Percentiles rank a stretch among this genome's conserved stretches.
These are phyloP conservation scores for Periconia sp. DNA, from an alignment of 2,329 filamentous ascomycete species.

Conservation along the genomic window DNA sequence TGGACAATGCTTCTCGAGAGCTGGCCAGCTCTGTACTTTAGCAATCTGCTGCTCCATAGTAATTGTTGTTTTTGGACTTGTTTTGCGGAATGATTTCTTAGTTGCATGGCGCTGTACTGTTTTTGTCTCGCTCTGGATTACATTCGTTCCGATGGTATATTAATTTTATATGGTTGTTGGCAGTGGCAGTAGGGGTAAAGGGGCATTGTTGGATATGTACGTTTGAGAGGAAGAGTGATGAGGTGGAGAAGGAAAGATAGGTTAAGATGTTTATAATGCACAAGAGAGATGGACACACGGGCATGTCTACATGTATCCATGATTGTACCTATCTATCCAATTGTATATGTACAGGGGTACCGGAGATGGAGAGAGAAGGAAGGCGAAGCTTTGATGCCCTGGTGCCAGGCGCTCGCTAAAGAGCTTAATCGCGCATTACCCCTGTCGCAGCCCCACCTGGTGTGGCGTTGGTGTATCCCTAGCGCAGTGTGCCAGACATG, in stretches of 20 bases:
- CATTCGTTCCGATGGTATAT: conserved; percentile 5
- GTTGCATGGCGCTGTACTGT: conserved; percentile 6
- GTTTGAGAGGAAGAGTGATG: neutral
- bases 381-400: conserved; percentile 10
- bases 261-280: conserved; percentile 14
- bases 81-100: neutral
- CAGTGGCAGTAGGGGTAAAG: neutral
- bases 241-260: neutral
- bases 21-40: no score
- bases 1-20: no score
- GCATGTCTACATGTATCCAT: neutral
- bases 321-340: no score
- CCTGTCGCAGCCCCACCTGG: no score
- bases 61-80: no score
- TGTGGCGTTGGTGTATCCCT: no score
- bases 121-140: neutral
- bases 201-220: neutral
- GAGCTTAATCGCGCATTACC: neutral
- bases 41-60: no score
- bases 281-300: neutral
- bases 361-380: neutral
- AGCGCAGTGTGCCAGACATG: no score
- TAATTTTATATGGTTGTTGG: conserved; percentile 1
- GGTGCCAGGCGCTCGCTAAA: conserved; percentile 1
- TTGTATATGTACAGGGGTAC: no score